A percentile compares a stretch with the other conserved stretches of the same genome.
Evolutionary conservation across 768 basidiomycete genomes (phyloP).

Genomic region (Naganishia friedmannii): DNA sequence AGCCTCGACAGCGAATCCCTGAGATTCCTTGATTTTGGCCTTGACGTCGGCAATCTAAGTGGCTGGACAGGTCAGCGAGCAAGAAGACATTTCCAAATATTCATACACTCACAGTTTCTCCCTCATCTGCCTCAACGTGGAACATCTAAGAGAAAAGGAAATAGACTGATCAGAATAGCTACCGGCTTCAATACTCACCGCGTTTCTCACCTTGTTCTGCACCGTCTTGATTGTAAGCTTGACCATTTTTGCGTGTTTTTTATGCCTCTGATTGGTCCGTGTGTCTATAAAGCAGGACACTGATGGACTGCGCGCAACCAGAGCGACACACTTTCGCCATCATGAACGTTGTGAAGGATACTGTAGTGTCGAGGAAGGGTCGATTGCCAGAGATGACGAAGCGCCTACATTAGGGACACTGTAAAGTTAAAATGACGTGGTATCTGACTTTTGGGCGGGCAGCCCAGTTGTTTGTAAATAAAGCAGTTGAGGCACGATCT

Average conservation of each 20-base stretch:
- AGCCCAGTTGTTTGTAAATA: slow-evolving; percentile 5
- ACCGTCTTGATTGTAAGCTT: slow-evolving; percentile 94
- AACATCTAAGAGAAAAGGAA: slow-evolving; percentile 60
- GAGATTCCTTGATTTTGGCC: slow-evolving; percentile 71
- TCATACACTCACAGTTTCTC: slow-evolving; percentile 59
- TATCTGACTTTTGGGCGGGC: neutral
- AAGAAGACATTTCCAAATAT: neutral
- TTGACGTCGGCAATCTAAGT: slow-evolving; percentile 66
- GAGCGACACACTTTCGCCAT: neutral
- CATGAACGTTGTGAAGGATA: neutral
- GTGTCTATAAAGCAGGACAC: no score
- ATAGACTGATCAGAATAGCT: slow-evolving; percentile 22
- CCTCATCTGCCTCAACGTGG: slow-evolving; percentile 73
- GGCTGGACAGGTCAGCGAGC: neutral
- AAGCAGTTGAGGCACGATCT: slow-evolving; percentile 19
- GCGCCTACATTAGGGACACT: neutral
- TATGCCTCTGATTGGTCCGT: no score
- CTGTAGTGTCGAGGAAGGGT: neutral
- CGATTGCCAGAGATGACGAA: slow-evolving; percentile 12
- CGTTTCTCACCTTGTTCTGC: slow-evolving; percentile 63
- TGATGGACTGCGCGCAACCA: no score
- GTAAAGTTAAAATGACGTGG: neutral
- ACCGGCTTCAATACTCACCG: neutral
- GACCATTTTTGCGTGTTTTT: slow-evolving; percentile 55
- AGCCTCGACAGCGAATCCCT: slow-evolving; percentile 67